These are phyloP conservation scores for Actinomortierella ambigua DNA, from an alignment of 371 early-diverging fungal genomes.

Conservation along the genomic window DNA sequence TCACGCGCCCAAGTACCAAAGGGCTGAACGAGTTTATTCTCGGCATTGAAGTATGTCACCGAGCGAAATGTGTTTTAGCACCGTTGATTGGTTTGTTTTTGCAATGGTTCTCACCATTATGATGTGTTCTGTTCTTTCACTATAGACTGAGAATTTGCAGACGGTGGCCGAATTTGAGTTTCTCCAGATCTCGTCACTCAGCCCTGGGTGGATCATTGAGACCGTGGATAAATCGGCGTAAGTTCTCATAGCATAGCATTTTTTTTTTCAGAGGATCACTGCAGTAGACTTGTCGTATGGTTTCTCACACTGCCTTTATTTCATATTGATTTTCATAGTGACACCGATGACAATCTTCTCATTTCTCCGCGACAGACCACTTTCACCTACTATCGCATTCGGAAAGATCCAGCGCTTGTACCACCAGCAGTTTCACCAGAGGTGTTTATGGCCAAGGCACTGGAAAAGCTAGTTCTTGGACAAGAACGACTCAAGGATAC, in stretches of 20 bases:
- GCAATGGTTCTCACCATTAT: not conserved
- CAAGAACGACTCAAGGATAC: slow-evolving; percentile 32
- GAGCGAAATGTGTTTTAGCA: slow-evolving; percentile 5
- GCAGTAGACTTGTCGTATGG: not conserved
- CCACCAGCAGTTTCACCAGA: slow-evolving; percentile 50
- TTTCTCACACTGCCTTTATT: not conserved
- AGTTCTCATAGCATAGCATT: slow-evolving; percentile 4
- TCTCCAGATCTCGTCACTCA: slow-evolving; percentile 73
- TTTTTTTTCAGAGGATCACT: slow-evolving; percentile 7
- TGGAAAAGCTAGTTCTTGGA: slow-evolving; percentile 49
- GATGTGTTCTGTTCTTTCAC: slow-evolving; percentile 8
- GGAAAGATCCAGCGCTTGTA: slow-evolving; percentile 10
- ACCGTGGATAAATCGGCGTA: slow-evolving; percentile 52
- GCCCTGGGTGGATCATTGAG: slow-evolving; percentile 74
- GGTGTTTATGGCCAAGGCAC: slow-evolving; percentile 53
- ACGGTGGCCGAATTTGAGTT: slow-evolving; percentile 62
- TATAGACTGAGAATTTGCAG: slow-evolving; percentile 74
- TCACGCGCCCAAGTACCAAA: slow-evolving; percentile 84
- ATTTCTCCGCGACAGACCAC: slow-evolving; percentile 67
- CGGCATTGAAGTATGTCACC: slow-evolving; percentile 80
- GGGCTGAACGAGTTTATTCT: slow-evolving; percentile 81
- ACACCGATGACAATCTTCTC: slow-evolving; percentile 43
- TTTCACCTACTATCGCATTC: slow-evolving; percentile 67
- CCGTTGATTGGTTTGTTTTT: slow-evolving; percentile 1
- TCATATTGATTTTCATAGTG: slow-evolving; percentile 9